phyloP scores from a whole-genome alignment of 2,329 filamentous ascomycete genomes.

The Scedosporium apiospermum region DNA sequence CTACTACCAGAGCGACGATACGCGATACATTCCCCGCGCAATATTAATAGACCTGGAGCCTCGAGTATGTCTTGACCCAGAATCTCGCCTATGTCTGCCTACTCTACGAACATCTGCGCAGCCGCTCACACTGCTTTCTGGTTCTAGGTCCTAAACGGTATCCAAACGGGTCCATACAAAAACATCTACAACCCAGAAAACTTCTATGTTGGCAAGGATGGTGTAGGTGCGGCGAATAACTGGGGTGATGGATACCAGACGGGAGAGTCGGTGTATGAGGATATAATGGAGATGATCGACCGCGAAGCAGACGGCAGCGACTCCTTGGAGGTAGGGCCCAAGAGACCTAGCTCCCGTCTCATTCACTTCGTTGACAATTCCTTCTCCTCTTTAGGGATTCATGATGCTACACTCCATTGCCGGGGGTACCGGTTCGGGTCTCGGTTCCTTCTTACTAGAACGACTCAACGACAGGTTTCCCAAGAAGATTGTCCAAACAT shows the following conservation, averaged over 20 bases:
- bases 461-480: slow-evolving; percentile 94
- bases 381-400: slow-evolving; percentile 55
- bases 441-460: slow-evolving; percentile 91
- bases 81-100: background rate
- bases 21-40: slow-evolving; percentile 91
- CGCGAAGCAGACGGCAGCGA: slow-evolving; percentile 96
- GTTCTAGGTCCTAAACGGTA: slow-evolving; percentile 88
- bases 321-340: slow-evolving; percentile 66
- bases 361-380: slow-evolving; percentile 9
- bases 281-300: slow-evolving; percentile 99
- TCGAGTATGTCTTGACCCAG: slow-evolving; percentile 42
- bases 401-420: slow-evolving; percentile 99
- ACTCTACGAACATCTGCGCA: background rate
- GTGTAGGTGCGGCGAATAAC: slow-evolving; percentile 91
- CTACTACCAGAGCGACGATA: slow-evolving; percentile 99
- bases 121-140: slow-evolving; percentile 19
- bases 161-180: slow-evolving; percentile 87
- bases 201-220: slow-evolving; percentile 93
- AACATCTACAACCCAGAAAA: slow-evolving; percentile 99
- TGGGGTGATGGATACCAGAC: slow-evolving; percentile 96
- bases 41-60: slow-evolving; percentile 95
- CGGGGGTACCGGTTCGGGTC: slow-evolving; percentile 89
- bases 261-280: slow-evolving; percentile 84
- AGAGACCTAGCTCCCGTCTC: background rate
- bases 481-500: slow-evolving; percentile 98